Conservation (phyloP, 495 filamentous ascomycete species). For the Penicilliopsis zonata region DNA sequence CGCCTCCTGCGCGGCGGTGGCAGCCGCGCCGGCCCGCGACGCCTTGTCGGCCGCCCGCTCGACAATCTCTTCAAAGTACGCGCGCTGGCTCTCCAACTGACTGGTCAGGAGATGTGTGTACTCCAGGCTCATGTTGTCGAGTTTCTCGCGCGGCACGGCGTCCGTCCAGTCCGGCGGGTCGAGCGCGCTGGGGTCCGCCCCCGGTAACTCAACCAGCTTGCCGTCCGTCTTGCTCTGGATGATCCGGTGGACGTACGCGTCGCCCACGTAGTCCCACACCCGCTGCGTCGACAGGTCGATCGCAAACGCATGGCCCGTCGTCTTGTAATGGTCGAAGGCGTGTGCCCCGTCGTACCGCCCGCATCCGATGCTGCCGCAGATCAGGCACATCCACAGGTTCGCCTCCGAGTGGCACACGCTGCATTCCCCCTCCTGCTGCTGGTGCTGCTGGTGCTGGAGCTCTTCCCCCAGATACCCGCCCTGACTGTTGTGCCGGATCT, state of each 20-base stretch:
- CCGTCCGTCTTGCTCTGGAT: conserved; percentile 87
- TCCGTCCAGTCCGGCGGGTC: conserved; percentile 43
- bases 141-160: conserved; percentile 75
- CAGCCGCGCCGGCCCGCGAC: conserved; percentile 52
- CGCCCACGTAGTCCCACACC: conserved; percentile 94
- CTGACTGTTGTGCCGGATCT: conserved; percentile 22
- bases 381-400: conserved; percentile 90
- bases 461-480: conserved; percentile 19
- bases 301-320: conserved; percentile 77
- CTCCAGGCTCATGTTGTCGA: conserved; percentile 85
- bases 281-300: conserved; percentile 88
- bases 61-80: conserved; percentile 91
- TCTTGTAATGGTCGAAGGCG: conserved; percentile 87
- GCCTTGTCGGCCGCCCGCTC: conserved; percentile 89
- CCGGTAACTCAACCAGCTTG: conserved; percentile 72
- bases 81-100: conserved; percentile 82
- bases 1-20: conserved; percentile 46
- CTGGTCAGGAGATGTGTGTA: conserved; percentile 87
- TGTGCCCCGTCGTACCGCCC: conserved; percentile 90
- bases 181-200: conserved; percentile 29
- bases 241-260: conserved; percentile 90
- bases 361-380: conserved; percentile 88
- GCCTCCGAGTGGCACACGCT: conserved; percentile 59
- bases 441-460: too few species aligned
- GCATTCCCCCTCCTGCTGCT: conserved; percentile 43